These are phyloP conservation scores for Neoscytalidium dimidiatum DNA, from an alignment of 2,329 filamentous ascomycete species.

Conservation along the genomic window DNA sequence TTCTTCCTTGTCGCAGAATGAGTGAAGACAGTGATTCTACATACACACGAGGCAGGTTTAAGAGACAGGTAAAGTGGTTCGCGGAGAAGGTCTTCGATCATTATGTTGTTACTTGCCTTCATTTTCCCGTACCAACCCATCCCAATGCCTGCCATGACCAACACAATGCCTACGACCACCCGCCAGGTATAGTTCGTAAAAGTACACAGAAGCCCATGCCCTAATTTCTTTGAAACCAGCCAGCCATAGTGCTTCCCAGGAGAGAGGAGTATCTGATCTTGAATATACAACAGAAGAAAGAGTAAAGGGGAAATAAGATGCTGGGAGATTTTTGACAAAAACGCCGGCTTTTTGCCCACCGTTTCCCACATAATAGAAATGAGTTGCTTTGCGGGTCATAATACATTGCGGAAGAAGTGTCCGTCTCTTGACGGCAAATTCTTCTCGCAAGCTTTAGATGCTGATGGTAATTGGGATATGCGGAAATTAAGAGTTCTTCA, in stretches of 20 bases:
- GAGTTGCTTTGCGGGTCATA: slow-evolving; percentile 2
- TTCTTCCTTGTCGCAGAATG: no score
- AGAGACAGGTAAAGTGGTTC: background rate
- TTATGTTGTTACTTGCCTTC: background rate
- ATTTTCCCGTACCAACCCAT: background rate
- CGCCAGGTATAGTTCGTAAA: slow-evolving; percentile 1
- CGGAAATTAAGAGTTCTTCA: slow-evolving; percentile 67
- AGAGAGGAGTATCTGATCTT: slow-evolving; percentile 8
- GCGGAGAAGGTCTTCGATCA: slow-evolving; percentile 9
- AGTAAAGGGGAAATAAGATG: background rate
- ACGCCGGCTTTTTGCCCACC: slow-evolving; percentile 16
- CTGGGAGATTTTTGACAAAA: background rate
- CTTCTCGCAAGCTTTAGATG: background rate
- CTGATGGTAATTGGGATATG: background rate
- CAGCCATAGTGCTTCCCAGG: slow-evolving; percentile 7
- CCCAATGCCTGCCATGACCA: background rate
- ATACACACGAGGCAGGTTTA: no score
- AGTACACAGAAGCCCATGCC: slow-evolving; percentile 13
- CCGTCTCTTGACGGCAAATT: background rate
- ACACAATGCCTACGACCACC: slow-evolving; percentile 7
- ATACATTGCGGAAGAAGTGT: background rate
- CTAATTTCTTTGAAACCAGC: background rate
- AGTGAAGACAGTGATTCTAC: no score
- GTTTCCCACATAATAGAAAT: background rate
- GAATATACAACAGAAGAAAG: background rate